Conservation (phyloP, 768 basidiomycete species). For the Suillus cothurnatus region DNA sequence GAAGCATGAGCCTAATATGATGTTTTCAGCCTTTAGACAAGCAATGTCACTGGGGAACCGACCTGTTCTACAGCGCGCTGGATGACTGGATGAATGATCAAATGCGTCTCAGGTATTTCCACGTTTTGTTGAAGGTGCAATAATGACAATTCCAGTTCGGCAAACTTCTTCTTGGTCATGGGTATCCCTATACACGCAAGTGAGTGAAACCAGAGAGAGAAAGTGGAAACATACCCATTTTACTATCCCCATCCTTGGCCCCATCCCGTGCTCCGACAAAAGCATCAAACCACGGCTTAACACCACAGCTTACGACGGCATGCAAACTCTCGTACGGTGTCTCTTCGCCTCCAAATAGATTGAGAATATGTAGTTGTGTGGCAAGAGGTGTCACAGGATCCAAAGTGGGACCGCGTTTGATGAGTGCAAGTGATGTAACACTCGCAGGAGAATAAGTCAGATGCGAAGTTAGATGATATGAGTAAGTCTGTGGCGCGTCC, state of each 20-base stretch:
- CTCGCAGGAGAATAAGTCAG: slow-evolving; percentile 81
- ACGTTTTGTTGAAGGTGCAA: slow-evolving; percentile 98
- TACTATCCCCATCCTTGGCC: slow-evolving; percentile 76
- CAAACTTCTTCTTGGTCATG: slow-evolving; percentile 99
- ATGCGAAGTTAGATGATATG: slow-evolving; percentile 69
- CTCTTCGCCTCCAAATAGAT: slow-evolving; percentile 85
- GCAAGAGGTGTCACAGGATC: slow-evolving; percentile 82
- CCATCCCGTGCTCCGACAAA: slow-evolving; percentile 85
- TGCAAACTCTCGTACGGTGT: slow-evolving; percentile 96
- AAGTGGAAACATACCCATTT: slow-evolving; percentile 62
- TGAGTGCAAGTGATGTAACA: slow-evolving; percentile 87
- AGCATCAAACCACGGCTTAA: slow-evolving; percentile 98
- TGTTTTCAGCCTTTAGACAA: slow-evolving; percentile 30
- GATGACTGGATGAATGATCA: slow-evolving; percentile 89
- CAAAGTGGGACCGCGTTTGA: slow-evolving; percentile 86
- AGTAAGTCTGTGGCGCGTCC: slow-evolving; percentile 61
- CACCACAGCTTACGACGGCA: slow-evolving; percentile 91
- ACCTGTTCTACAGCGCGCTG: slow-evolving; percentile 83
- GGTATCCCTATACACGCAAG: slow-evolving; percentile 65
- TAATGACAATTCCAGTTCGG: slow-evolving; percentile 92
- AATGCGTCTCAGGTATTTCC: slow-evolving; percentile 96
- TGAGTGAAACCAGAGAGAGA: slow-evolving; percentile 11
- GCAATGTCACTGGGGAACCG: slow-evolving; percentile 1
- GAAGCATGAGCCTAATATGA: slow-evolving; percentile 44
- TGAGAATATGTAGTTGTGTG: slow-evolving; percentile 87